Percentiles rank a stretch among this genome's conserved stretches.
phyloP scores from a whole-genome alignment of 441 rosid genomes.

The Pelargonium myrrhifolium region DNA sequence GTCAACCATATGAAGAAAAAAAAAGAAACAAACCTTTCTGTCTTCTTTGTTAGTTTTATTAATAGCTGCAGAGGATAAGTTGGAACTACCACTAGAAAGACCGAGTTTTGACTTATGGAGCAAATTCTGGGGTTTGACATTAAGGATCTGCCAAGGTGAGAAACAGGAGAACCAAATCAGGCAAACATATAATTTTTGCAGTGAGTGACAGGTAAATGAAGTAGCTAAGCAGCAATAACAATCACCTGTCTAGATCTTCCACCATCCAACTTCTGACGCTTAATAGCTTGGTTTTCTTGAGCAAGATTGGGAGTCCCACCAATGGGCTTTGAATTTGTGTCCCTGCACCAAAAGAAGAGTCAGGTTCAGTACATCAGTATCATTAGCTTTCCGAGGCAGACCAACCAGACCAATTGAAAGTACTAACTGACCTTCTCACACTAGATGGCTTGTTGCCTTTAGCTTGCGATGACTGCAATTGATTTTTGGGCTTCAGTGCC shows the following conservation, averaged over 20 bases:
- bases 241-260: slow-evolving; percentile 84
- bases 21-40: slow-evolving; percentile 53
- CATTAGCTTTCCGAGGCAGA: slow-evolving; percentile 3
- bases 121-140: slow-evolving; percentile 57
- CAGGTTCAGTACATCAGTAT: slow-evolving; percentile 3
- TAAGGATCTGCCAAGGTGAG: slow-evolving; percentile 55
- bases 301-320: slow-evolving; percentile 44
- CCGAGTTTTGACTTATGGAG: slow-evolving; percentile 79
- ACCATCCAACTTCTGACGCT: slow-evolving; percentile 88
- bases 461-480: slow-evolving; percentile 45
- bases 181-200: not conserved
- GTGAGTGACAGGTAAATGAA: not conserved
- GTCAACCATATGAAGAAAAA: slow-evolving; percentile 6
- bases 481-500: slow-evolving; percentile 40
- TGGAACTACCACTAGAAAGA: slow-evolving; percentile 37
- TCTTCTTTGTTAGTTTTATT: slow-evolving; percentile 45
- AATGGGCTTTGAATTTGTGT: slow-evolving; percentile 21
- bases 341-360: slow-evolving; percentile 29
- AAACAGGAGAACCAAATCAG: slow-evolving; percentile 2
- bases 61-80: slow-evolving; percentile 33
- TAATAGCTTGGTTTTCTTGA: slow-evolving; percentile 89
- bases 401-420: slow-evolving; percentile 6
- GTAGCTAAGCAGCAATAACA: not conserved
- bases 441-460: slow-evolving; percentile 37
- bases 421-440: slow-evolving; percentile 32